Conservation (phyloP, 371 early-diverging fungal species). For the Mortierella sp. region DNA sequence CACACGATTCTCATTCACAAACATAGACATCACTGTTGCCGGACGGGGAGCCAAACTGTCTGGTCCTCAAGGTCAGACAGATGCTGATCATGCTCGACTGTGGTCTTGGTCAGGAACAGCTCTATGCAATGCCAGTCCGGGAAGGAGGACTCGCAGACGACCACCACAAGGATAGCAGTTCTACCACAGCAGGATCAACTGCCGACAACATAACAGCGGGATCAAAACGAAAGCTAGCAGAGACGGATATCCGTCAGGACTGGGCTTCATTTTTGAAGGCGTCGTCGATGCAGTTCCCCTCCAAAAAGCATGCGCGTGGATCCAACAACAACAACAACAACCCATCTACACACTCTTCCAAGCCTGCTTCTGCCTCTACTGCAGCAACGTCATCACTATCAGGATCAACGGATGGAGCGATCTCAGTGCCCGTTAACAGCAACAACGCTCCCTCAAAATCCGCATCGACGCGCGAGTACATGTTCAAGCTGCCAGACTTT, state of each 20-base stretch:
- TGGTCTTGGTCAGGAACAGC: constrained; percentile 52
- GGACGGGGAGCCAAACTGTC: constrained; percentile 57
- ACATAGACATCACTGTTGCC: constrained; percentile 52
- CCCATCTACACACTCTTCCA: background rate
- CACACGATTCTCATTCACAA: no score
- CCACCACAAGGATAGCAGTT: constrained; percentile 12
- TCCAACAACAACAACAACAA: background rate
- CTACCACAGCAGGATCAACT: background rate
- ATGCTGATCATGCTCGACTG: constrained; percentile 58
- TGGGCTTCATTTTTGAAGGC: constrained; percentile 54
- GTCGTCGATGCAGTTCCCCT: constrained; percentile 21
- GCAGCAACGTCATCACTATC: background rate
- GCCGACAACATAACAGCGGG: background rate
- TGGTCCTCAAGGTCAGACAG: constrained; percentile 53
- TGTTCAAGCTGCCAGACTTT: constrained; percentile 69
- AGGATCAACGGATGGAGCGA: background rate
- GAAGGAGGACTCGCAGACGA: constrained; percentile 48
- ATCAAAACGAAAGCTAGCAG: constrained; percentile 24
- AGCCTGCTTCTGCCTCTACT: background rate
- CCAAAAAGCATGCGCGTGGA: constrained; percentile 34
- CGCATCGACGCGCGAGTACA: constrained; percentile 39
- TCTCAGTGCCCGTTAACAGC: background rate
- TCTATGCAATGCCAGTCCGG: constrained; percentile 53
- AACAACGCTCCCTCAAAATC: background rate
- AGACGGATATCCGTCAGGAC: constrained; percentile 44